Evolutionary conservation across 2,329 filamentous ascomycete species (phyloP).

Genomic region (Dryadomyces sulphureus): DNA sequence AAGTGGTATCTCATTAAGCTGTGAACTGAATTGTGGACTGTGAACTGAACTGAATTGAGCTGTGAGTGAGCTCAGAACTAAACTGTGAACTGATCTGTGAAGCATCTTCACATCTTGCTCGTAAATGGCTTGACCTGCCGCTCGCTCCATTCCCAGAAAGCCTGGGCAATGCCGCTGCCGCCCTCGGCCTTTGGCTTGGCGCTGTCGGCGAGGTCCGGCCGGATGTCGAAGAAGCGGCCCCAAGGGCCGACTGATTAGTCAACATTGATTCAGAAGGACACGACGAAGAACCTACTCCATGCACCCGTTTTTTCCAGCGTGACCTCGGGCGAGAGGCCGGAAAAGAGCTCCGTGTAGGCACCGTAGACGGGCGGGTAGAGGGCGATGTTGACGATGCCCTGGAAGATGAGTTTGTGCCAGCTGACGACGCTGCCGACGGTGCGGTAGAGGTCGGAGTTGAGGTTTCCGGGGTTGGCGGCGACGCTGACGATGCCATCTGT

Average conservation of each 20-base stretch:
- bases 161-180: constrained; percentile 4
- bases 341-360: constrained; percentile 32
- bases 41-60: too few relatives aligned
- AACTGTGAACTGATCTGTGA: too few relatives aligned
- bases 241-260: constrained; percentile 5
- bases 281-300: neutral
- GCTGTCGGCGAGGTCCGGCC: neutral
- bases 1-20: neutral
- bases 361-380: constrained; percentile 20
- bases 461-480: constrained; percentile 24
- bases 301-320: constrained; percentile 16
- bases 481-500: constrained; percentile 8
- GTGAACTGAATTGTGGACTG: too few relatives aligned
- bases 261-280: neutral
- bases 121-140: constrained; percentile 6
- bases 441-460: constrained; percentile 20
- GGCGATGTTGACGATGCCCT: neutral
- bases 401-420: neutral
- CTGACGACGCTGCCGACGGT: constrained; percentile 11
- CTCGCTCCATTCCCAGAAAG: constrained; percentile 8
- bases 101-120: neutral
- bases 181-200: constrained; percentile 7
- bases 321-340: constrained; percentile 27
- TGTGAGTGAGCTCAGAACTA: too few relatives aligned
- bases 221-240: constrained; percentile 3